Conservation (phyloP, 371 early-diverging fungal species). For the Apophysomyces ossiformis region DNA sequence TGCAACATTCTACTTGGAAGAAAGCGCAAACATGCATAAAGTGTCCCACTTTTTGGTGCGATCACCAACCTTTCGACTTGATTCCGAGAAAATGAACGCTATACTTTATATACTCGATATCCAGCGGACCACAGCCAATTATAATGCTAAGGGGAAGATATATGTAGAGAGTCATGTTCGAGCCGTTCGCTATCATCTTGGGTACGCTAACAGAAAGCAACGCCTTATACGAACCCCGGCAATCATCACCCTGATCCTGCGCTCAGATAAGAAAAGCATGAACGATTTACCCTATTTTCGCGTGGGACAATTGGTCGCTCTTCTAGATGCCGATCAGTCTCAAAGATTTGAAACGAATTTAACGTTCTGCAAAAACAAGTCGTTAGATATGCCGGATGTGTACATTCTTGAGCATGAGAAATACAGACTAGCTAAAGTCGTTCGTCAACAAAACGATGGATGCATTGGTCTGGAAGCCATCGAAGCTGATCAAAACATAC, state of each 20-base stretch:
- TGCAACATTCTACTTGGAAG: background rate
- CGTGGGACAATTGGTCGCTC: conserved; percentile 8
- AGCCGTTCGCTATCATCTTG: conserved; percentile 18
- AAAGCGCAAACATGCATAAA: background rate
- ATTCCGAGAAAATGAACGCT: background rate
- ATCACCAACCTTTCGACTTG: background rate
- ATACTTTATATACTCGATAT: conserved; percentile 11
- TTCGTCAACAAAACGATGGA: background rate
- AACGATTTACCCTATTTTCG: conserved; percentile 7
- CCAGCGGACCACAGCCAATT: background rate
- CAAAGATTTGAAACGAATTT: background rate
- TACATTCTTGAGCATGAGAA: background rate
- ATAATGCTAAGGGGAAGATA: background rate
- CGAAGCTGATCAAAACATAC: background rate
- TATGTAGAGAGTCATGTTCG: conserved; percentile 6
- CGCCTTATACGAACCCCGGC: background rate
- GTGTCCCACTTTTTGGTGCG: background rate
- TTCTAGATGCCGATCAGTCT: background rate
- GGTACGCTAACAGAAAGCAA: background rate
- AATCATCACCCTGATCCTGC: conserved; percentile 1
- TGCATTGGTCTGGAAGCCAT: background rate
- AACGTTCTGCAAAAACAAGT: background rate
- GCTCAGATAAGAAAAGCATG: conserved; percentile 7
- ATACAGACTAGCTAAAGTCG: background rate
- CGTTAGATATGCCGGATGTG: background rate